Evolutionary conservation across 345 rosid species (phyloP), one percentile per base, ranked within the genome.

Genomic region (Hevea brasiliensis): DNA sequence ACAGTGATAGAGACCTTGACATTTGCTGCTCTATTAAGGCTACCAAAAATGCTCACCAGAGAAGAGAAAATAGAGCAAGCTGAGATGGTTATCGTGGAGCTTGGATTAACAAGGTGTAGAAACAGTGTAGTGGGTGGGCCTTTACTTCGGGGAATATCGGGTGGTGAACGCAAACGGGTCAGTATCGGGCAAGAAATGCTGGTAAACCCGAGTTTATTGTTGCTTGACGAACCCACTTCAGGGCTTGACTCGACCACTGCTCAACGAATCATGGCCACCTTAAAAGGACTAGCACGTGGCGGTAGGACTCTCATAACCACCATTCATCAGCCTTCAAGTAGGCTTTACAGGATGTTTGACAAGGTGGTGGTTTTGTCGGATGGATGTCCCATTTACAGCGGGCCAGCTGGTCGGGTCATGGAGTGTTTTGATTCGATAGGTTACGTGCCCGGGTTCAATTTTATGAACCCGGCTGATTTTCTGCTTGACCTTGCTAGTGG

Each of bases 401-500:
- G 97, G 4, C 70, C 59, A 0, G 87, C 90, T 7, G 82, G 81
- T 80, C 85, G 75, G 78, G 92, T 78, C 74, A 86, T 93, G 87
- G 97, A 89, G 44, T 93, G 91, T 80, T 89, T 93, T 27, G 82
- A 83, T 12, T 86, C 87, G 7, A 77, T 91, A 12, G 96, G 98
- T 6, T 87, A 74, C 75, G 67, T 32, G n/a, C 91, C 97, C 2
- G 88, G 86, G 41, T 86, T 80, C 66, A 83, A 84, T 72, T 89
- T 87, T 61, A 65, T 89, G 72, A 93, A 88, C 76, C 97, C 98
- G 9, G 96, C 97, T 54, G 98, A 93, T 83, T 91, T 91, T 70
- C 89, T 93, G 55, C 97, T 93, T 51, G 97, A 93, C 82, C 97
- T 93, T 68, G 98, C 96, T 32, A 93, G 87, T 74, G 98, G 98